These are phyloP conservation scores for Kockiozyma suomiensis DNA, from an alignment of 805 yeast species.

Conservation along the genomic window DNA sequence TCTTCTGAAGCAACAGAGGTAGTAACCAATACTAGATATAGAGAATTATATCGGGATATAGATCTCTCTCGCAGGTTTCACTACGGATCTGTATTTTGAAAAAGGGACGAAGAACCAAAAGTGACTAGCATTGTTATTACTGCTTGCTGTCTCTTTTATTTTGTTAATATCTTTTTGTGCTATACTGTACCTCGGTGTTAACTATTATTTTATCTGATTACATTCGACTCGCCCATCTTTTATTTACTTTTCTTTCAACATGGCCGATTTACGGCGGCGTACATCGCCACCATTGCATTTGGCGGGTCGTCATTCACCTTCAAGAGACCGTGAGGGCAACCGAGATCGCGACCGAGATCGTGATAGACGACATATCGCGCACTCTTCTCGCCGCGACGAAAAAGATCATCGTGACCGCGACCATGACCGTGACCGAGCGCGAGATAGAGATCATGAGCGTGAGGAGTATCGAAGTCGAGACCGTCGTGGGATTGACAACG, in stretches of 20 bases:
- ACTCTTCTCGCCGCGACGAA: background rate
- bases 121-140: background rate
- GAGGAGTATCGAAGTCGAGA: background rate
- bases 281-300: background rate
- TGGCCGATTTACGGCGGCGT: conserved; percentile 4
- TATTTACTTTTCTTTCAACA: background rate
- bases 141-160: background rate
- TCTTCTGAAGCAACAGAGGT: background rate
- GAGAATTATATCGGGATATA: background rate
- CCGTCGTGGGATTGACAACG: background rate
- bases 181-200: background rate
- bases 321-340: background rate
- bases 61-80: background rate
- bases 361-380: background rate
- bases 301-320: background rate
- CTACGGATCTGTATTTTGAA: too few relatives aligned
- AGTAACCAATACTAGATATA: conserved; percentile 8
- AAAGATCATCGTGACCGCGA: conserved; percentile 8
- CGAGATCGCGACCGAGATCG: conserved; percentile 13
- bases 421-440: conserved; percentile 8
- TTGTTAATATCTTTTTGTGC: background rate
- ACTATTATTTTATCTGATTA: conserved; percentile 2
- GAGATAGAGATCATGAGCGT: conserved; percentile 1
- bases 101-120: conserved; percentile 3
- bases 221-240: background rate